Percentiles rank a stretch among this genome's conserved stretches.
Conservation (phyloP, 257 asterid genomes). For the Rehmannia glutinosa region DNA sequence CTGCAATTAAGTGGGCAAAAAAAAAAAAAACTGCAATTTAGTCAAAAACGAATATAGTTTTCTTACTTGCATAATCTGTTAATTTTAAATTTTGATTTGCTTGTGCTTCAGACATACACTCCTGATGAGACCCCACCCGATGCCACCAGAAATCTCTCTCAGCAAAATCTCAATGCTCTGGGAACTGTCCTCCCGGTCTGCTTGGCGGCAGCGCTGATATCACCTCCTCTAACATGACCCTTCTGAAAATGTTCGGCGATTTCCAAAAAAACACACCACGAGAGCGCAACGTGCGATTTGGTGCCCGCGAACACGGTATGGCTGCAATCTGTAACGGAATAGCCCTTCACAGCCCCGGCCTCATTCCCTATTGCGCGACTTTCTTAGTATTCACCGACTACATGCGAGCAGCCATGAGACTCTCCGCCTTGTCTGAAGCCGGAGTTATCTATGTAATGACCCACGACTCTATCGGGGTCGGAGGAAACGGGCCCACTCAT, state of each 20-base stretch:
- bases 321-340: constrained; percentile 72
- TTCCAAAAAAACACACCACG: constrained; percentile 74
- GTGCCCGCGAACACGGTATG: constrained; percentile 73
- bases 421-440: constrained; percentile 58
- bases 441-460: no score
- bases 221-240: constrained; percentile 82
- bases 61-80: constrained; percentile 14
- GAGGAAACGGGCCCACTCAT: no score
- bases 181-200: constrained; percentile 78
- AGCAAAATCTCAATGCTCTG: no score
- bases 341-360: constrained; percentile 62
- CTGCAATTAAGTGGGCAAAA: no score
- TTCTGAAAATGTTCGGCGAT: constrained; percentile 63
- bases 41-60: neutral
- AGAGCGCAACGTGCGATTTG: constrained; percentile 66
- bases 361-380: constrained; percentile 70
- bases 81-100: no score
- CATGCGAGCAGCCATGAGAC: constrained; percentile 70
- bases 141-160: constrained; percentile 71
- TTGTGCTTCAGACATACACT: constrained; percentile 61
- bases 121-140: constrained; percentile 66
- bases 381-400: constrained; percentile 77
- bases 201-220: constrained; percentile 84
- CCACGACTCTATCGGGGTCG: no score
- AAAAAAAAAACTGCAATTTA: no score